Evolutionary conservation across 768 basidiomycete genomes (phyloP), one percentile per base, ranked within the genome.

Genomic region (Tylopilus subfusipes): DNA sequence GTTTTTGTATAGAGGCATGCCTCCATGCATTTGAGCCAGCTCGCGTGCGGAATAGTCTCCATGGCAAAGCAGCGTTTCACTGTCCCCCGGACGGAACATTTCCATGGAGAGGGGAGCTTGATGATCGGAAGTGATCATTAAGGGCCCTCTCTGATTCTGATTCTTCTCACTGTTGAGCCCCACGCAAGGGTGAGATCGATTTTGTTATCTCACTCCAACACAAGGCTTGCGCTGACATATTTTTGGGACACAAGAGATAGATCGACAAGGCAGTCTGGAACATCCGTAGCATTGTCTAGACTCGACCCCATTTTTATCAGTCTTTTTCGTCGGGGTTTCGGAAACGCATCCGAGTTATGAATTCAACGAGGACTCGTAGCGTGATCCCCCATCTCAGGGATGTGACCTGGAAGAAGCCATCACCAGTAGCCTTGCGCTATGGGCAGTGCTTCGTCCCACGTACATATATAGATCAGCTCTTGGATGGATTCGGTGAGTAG

Each of bases 261-360:
- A 73, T 84, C 85, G 13, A 88, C 88, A 1, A 86, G 11, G 90
- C 88, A 82, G 93, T 52, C 76, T 93, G 50, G 86, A 93, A 52
- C 93, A 27, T 42, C 42, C 55, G 39, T 62, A 58, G 53, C 86
- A 10, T 79, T 79, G 91, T 74, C 86, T 84, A 63, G 89, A 90
- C 87, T 14, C 90, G 40, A 42, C 69, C 88, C 88, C 19, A 89
- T 93, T 70, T 76, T 94, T 18, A 89, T 93, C 2, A 68, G 88
- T 94, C 30, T 92, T 95, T 30, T 29, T 73, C 79, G 87, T 52
- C 77, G 93, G 38, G 83, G 91, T 39, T 77, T 96, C 24, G 93
- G 93, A 44, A 92, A 92, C 69, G 85, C 89, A 12, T 72, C 93
- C 39, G 90, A 93, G 62, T 29, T 93, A 85, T 63, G 93, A 96